Conservation (phyloP, 495 filamentous ascomycete genomes). For the Extremus antarcticus region DNA sequence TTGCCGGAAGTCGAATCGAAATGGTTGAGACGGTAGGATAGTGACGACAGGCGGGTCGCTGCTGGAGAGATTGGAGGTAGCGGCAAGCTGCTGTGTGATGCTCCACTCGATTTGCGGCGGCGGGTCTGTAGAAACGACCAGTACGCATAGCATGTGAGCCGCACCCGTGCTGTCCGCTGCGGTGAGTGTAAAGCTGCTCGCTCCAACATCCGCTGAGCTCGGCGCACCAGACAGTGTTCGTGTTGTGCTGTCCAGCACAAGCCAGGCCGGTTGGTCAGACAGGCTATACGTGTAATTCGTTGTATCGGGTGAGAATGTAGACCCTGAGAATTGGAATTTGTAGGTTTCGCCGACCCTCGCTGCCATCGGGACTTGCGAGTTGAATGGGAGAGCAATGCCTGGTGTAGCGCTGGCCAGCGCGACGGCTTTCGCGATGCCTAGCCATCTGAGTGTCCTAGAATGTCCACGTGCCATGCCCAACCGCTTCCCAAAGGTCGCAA, state of each 20-base stretch:
- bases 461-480: background rate
- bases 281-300: constrained; percentile 51
- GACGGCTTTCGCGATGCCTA: background rate
- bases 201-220: constrained; percentile 41
- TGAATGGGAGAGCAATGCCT: constrained; percentile 54
- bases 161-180: constrained; percentile 22
- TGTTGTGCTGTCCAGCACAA: constrained; percentile 50
- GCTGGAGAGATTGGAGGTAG: constrained; percentile 22
- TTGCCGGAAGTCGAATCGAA: constrained; percentile 23
- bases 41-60: constrained; percentile 20
- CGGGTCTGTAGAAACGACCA: constrained; percentile 21
- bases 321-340: constrained; percentile 54
- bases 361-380: constrained; percentile 66
- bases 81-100: constrained; percentile 22
- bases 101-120: constrained; percentile 19
- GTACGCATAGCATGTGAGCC: constrained; percentile 21
- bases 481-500: background rate
- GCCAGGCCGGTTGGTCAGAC: constrained; percentile 53
- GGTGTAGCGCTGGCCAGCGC: background rate
- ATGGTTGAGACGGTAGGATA: constrained; percentile 16
- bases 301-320: constrained; percentile 51
- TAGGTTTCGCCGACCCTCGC: constrained; percentile 55
- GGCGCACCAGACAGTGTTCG: constrained; percentile 59
- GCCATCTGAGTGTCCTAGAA: background rate
- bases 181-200: constrained; percentile 38